Base-by-base conservation (phyloP, 2,329 filamentous ascomycete species). In the Pestalotiopsis sp. region DNA sequence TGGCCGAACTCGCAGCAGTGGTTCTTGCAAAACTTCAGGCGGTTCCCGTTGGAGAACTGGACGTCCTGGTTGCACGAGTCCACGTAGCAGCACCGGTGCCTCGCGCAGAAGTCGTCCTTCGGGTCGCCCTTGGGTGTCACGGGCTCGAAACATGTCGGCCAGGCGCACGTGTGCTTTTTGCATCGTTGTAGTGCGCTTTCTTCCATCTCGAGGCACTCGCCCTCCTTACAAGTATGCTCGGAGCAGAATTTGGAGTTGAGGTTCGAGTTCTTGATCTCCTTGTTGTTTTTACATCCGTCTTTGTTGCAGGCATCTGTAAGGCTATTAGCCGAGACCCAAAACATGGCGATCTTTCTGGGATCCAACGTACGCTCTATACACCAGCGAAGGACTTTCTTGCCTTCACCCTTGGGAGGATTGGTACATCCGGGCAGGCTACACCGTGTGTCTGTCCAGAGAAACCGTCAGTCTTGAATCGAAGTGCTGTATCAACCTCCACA, bases 21-120 rank as follows among this genome's bases (percentile, higher is more conserved):
- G 1, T 66, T 57, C 59, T 68, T 72, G 68, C 73, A 76, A 67
- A 65, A 73, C 57, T 41, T 63, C 13, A 67, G 69, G 60, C 74
- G 71, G 70, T 75, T 69, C 75, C 80, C 59, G 73, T 75, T 4
- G 75, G 78, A n/a, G 73, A 80, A 67, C 71, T 80, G 69, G 74
- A 77, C 71, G 75, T 79, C 69, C 38, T 72, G 14, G 1, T 58
- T 36, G 66, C 73, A 75, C 17, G 67, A 67, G 11, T n/a, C 27
- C 7, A 64, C 70, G 13, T 71, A 58, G 71, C 75, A 75, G 23
- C 65, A 25, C 57, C 68, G 69, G 71, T 75, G 73, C 11, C 57
- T 67, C 12, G 66, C 62, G 69, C 72, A 75, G 68, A 67, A 73
- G 31, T 69, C 67, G 17, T 70, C 65, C 4, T 25, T 45, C 12